Conservation (phyloP, 257 asterid species). For the Nicotiana attenuata region DNA sequence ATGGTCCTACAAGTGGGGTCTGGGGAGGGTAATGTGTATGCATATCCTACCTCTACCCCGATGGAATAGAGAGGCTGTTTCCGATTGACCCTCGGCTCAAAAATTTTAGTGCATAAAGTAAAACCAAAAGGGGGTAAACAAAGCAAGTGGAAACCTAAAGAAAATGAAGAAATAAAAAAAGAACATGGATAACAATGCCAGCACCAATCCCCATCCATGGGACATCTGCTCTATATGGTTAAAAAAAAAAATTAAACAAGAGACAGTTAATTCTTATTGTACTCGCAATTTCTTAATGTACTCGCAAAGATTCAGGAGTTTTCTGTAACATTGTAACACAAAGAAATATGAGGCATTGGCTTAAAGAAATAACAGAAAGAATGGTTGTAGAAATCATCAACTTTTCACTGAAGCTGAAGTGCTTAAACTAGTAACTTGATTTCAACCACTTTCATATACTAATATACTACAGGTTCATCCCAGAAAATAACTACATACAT, state of each 20-base stretch:
- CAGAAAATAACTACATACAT: neutral
- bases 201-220: no score
- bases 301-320: neutral
- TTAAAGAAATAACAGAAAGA: neutral
- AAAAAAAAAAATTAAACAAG: neutral
- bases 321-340: neutral
- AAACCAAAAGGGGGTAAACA: no score
- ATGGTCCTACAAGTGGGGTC: no score
- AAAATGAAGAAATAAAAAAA: no score
- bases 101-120: no score
- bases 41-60: no score
- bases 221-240: neutral
- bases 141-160: no score
- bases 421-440: neutral
- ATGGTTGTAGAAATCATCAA: neutral
- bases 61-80: no score
- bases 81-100: no score
- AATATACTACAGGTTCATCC: neutral
- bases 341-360: neutral
- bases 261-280: neutral
- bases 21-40: no score
- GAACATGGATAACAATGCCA: no score
- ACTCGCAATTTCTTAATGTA: no score
- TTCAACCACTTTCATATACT: neutral
- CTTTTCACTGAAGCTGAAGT: neutral